These are phyloP conservation scores for Phytophthora megakarya DNA, from an alignment of 352 stramenopile genomes.

Conservation along the genomic window DNA sequence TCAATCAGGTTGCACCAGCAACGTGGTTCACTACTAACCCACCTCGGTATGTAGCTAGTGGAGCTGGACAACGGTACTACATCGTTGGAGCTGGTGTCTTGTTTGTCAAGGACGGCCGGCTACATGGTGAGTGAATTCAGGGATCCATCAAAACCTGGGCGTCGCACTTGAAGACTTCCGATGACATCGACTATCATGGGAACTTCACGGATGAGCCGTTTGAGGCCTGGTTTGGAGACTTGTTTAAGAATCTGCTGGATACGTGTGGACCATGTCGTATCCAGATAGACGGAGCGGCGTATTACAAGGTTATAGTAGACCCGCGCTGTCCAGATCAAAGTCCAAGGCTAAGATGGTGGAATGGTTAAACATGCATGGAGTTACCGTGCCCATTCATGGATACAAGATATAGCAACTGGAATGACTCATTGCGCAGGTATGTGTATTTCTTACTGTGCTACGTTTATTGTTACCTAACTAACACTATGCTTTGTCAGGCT, in stretches of 20 bases:
- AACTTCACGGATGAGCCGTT: slow-evolving; percentile 1
- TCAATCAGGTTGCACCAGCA: slow-evolving; percentile 7
- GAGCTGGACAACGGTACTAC: not conserved
- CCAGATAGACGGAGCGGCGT: slow-evolving; percentile 2
- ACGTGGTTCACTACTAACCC: not conserved
- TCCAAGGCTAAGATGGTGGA: too few relatives aligned
- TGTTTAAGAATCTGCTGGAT: not conserved
- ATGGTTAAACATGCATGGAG: too few relatives aligned
- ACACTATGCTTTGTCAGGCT: too few relatives aligned
- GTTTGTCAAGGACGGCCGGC: not conserved
- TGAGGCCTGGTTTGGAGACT: not conserved
- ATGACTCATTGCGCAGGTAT: too few relatives aligned
- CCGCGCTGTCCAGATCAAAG: too few relatives aligned
- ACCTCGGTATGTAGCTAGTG: not conserved
- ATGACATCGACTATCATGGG: slow-evolving; percentile 1
- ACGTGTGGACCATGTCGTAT: too few relatives aligned
- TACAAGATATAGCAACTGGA: too few relatives aligned
- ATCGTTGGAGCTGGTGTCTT: slow-evolving; percentile 1
- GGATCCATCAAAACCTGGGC: not conserved
- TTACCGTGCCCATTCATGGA: too few relatives aligned
- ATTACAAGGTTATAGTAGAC: too few relatives aligned
- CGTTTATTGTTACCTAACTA: too few relatives aligned
- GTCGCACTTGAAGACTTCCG: not conserved
- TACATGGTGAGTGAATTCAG: not conserved
- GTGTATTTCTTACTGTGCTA: too few relatives aligned